These are phyloP conservation scores for Luffa aegyptiaca DNA, from an alignment of 306 rosid species.

Conservation along the genomic window DNA sequence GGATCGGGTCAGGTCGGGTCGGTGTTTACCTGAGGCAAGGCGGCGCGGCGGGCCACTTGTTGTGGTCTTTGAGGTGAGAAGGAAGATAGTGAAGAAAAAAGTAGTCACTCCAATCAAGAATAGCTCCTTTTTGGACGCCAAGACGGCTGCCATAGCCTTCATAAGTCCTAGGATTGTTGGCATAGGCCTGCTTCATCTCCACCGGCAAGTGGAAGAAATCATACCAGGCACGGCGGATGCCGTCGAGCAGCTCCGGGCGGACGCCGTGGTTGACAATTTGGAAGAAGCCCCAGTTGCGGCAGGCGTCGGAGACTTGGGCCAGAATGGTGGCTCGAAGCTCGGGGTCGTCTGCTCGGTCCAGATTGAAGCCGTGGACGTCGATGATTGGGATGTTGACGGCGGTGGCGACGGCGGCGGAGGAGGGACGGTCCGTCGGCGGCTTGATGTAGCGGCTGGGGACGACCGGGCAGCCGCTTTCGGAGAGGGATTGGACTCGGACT, in stretches of 20 bases:
- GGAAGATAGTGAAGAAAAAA: constrained; percentile 75
- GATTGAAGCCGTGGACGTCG: constrained; percentile 30
- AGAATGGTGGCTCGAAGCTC: constrained; percentile 6
- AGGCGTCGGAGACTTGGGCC: constrained; percentile 37
- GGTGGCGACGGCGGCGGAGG: background rate
- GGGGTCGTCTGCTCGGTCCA: background rate
- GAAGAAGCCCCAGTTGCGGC: constrained; percentile 68
- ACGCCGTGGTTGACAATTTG: constrained; percentile 67
- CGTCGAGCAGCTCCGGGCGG: constrained; percentile 37
- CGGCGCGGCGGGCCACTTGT: constrained; percentile 60
- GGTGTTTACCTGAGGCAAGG: constrained; percentile 16
- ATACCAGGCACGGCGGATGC: constrained; percentile 40
- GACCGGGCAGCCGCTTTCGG: constrained; percentile 28
- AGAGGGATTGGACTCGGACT: constrained; percentile 67
- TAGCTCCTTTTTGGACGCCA: constrained; percentile 64
- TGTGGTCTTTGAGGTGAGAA: constrained; percentile 33
- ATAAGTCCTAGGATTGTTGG: constrained; percentile 67
- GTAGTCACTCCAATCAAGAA: constrained; percentile 90
- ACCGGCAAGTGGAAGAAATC: constrained; percentile 54
- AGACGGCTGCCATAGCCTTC: constrained; percentile 87
- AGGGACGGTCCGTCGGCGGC: constrained; percentile 39
- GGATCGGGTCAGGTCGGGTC: background rate
- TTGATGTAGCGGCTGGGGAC: constrained; percentile 68
- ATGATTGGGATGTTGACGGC: constrained; percentile 51
- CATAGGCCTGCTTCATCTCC: constrained; percentile 50